phyloP scores from a whole-genome alignment of 208 protist species.

The Crithidia thermophila region DNA sequence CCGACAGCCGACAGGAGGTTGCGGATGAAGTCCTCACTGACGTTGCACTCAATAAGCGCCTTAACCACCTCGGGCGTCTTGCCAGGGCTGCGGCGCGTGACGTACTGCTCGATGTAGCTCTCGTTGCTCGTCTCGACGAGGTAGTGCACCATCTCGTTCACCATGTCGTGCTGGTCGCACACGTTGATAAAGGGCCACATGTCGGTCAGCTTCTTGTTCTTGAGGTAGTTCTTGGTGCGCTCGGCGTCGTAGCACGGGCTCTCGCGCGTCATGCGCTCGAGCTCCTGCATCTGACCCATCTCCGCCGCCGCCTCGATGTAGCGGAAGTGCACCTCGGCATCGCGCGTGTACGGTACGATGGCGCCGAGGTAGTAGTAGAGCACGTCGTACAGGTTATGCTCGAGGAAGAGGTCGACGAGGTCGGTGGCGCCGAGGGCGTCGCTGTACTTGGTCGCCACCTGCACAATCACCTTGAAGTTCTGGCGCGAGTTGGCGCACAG shows the following conservation, averaged over 20 bases:
- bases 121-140: slow-evolving; percentile 97
- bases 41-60: slow-evolving; percentile 98
- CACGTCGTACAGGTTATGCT: slow-evolving; percentile 96
- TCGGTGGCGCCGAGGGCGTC: slow-evolving; percentile 94
- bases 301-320: slow-evolving; percentile 99
- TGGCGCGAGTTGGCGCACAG: slow-evolving; percentile 95
- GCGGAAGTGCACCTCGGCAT: slow-evolving; percentile 99
- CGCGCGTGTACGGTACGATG: slow-evolving; percentile 96
- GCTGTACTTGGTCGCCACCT: slow-evolving; percentile 99
- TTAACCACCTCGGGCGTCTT: slow-evolving; percentile 98
- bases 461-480: slow-evolving; percentile 98
- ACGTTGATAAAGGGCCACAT: slow-evolving; percentile 99
- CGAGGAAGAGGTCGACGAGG: slow-evolving; percentile 98
- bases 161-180: slow-evolving; percentile 99
- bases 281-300: slow-evolving; percentile 97
- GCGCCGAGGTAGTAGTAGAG: slow-evolving; percentile 98
- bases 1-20: slow-evolving; percentile 95
- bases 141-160: slow-evolving; percentile 98
- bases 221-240: slow-evolving; percentile 99
- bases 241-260: slow-evolving; percentile 98
- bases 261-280: slow-evolving; percentile 99
- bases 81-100: slow-evolving; percentile 95
- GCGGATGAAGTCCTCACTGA: slow-evolving; percentile 97
- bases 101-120: slow-evolving; percentile 98
- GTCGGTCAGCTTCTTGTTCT: slow-evolving; percentile 98